Percentiles rank a stretch among this genome's conserved stretches.
phyloP scores from a whole-genome alignment of 306 rosid genomes.

The Oemleria cerasiformis region DNA sequence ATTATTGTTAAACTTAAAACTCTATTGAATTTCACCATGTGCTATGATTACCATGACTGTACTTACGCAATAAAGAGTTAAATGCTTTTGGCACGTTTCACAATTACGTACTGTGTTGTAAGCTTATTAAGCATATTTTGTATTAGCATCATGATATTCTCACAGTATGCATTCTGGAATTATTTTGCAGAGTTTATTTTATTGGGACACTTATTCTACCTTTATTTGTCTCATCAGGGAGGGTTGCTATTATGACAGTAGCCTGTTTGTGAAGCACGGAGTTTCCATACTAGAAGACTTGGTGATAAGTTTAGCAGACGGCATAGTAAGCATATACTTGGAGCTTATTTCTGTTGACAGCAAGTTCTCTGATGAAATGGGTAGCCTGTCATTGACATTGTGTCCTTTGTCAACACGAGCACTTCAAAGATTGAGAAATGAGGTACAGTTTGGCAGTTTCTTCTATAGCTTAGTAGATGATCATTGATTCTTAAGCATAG shows the following conservation, averaged over 20 bases:
- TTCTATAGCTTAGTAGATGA: background rate
- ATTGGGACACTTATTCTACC: conserved; percentile 23
- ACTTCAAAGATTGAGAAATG: conserved; percentile 88
- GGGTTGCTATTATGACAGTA: conserved; percentile 50
- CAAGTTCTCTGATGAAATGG: conserved; percentile 58
- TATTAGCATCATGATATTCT: conserved; percentile 7
- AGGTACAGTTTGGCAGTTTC: conserved; percentile 40
- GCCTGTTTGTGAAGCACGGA: conserved; percentile 63
- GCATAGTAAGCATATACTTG: conserved; percentile 73
- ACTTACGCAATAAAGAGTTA: background rate
- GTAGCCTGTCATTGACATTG: conserved; percentile 52
- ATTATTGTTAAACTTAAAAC: too few species aligned
- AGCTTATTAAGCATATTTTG: conserved; percentile 5
- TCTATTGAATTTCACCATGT: background rate
- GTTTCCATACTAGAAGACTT: conserved; percentile 87
- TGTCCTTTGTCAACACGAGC: conserved; percentile 84
- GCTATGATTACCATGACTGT: conserved; percentile 4
- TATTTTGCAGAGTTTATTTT: background rate
- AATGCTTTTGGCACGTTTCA: background rate
- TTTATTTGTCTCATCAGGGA: conserved; percentile 48
- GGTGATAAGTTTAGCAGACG: conserved; percentile 77
- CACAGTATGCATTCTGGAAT: background rate
- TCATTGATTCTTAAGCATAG: background rate
- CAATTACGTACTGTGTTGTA: background rate
- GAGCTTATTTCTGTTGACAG: conserved; percentile 93